Evolutionary conservation across 495 filamentous ascomycete species (phyloP), one percentile per base, ranked within the genome.

Genomic region (Clavariopsis aquatica): DNA sequence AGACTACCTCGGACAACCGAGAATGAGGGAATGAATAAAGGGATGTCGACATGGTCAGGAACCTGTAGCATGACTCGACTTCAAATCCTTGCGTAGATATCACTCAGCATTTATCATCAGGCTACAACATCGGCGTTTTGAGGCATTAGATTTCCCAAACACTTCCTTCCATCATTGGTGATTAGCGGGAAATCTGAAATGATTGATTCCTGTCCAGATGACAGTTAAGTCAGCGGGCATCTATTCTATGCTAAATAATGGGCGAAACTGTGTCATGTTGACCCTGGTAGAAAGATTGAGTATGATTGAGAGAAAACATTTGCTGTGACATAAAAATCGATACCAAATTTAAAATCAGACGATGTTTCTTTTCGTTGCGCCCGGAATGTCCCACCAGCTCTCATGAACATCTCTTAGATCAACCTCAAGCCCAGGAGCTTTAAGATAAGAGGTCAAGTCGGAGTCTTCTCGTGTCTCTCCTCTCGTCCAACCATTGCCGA

Each of bases 401-500:
- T 85, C 82, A 71, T 82, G 72, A 62, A 81, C 72, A 4, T 73
- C 69, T 41, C 71, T 72, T 63, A 84, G 71, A 65, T 84, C 79
- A 59, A 83, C 72, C 15, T 67, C 51, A 1, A 8, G 29, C 13
- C 38, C 38, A 41, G 58, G 77, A 36, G 70, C 41, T 57, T 75
- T 79, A 24, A 85, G 61, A 78, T 85, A 83, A 13, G 78, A 75
- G 58, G 79, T 80, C 71, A 84, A 62, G 57, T 83, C 76, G 0
- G 73, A 73, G 29, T 69, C 74, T 17, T 73, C 69, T 23, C 53
- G 55, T 27, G 67, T 38, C 65, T 84, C 82, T 47, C 75, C 74
- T 45, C 52, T 66, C 22, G 80, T 83, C 78, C 78, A 84, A 0
- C 83, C 83, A 76, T 84, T 84, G 0, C 83, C 83, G 73, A 85